A percentile compares a stretch with the other conserved stretches of the same genome.
Conservation (phyloP, 2,329 filamentous ascomycete species). For the Colletotrichum gigasporum region DNA sequence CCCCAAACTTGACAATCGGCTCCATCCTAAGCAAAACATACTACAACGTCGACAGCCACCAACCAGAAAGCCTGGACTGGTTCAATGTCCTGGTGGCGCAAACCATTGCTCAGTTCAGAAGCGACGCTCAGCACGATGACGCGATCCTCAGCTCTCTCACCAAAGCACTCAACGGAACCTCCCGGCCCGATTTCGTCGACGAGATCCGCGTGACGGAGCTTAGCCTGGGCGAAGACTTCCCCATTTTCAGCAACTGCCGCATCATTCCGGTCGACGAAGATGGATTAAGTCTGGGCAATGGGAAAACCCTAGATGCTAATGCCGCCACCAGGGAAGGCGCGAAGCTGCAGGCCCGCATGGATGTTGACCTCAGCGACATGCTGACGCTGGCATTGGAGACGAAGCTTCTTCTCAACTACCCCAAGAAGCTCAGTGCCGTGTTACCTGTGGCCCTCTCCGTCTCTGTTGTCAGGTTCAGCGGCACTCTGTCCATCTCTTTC, state of each 20-base stretch:
- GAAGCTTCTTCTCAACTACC: slow-evolving; percentile 93
- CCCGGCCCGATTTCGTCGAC: slow-evolving; percentile 90
- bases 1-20: slow-evolving; percentile 84
- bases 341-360: slow-evolving; percentile 91
- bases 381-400: slow-evolving; percentile 96
- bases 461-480: slow-evolving; percentile 92
- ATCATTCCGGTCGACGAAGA: slow-evolving; percentile 92
- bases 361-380: slow-evolving; percentile 95
- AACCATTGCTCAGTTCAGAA: slow-evolving; percentile 93
- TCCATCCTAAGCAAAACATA: slow-evolving; percentile 97
- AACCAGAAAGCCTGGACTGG: slow-evolving; percentile 97
- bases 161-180: slow-evolving; percentile 85
- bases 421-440: slow-evolving; percentile 86
- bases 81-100: slow-evolving; percentile 98
- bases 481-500: slow-evolving; percentile 92
- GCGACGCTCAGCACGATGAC: slow-evolving; percentile 91
- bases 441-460: slow-evolving; percentile 92
- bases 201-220: slow-evolving; percentile 95
- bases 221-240: slow-evolving; percentile 94
- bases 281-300: slow-evolving; percentile 65
- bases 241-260: slow-evolving; percentile 97
- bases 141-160: slow-evolving; percentile 88
- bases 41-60: slow-evolving; percentile 94
- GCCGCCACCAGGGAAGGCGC: slow-evolving; percentile 70
- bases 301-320: slow-evolving; percentile 61